Evolutionary conservation across 164 flowering plant genomes (phyloP), one percentile per base, ranked within the genome.

Genomic region (Chimonanthus salicifolius): DNA sequence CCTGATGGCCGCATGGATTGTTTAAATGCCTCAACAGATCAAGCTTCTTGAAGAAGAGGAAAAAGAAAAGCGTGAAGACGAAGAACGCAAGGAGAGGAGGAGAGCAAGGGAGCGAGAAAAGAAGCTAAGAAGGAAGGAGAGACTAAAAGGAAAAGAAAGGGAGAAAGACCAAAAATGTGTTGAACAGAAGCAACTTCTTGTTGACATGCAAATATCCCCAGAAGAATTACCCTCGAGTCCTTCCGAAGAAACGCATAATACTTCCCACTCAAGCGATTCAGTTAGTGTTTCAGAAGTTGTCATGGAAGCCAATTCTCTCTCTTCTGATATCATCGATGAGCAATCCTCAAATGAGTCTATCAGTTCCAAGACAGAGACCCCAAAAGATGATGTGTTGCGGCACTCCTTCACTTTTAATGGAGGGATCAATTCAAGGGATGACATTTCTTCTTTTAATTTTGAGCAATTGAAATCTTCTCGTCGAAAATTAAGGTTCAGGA

Each of bases 21-120:
- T 69, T 54, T 65, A 43, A 64, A 67, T 80, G 71, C 75, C 50
- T 65, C 67, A 74, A 69, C 90, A 95, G 99, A 87, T 77, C 80
- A 93, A 93, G 80, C 97, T 95, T 81, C 97, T 95, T 70, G 98
- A 95, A 84, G 99, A 95, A 84, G 99, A 95, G 78, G 99, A 95
- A 80, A 92, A 85, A 81, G 99, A 95, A 84, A 95, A 92, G 75
- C 94, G 89, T 58, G 94, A 92, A 77, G 98, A 95, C 81, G 98
- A 92, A 85, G 97, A 90, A 73, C 91, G 96, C 20, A 90, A 87
- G 82, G 98, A 93, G 83, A 85, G 94, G 75, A 88, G 82, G 80
- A 87, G 91, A 79, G 78, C 84, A 66, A 93, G 92, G 85, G 99
- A 95, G 81, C 83, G 91, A 80, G 99, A 95, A 82, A 95, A 95